Base-by-base conservation (phyloP, 2,329 filamentous ascomycete species). In the Colletotrichum lupini region DNA sequence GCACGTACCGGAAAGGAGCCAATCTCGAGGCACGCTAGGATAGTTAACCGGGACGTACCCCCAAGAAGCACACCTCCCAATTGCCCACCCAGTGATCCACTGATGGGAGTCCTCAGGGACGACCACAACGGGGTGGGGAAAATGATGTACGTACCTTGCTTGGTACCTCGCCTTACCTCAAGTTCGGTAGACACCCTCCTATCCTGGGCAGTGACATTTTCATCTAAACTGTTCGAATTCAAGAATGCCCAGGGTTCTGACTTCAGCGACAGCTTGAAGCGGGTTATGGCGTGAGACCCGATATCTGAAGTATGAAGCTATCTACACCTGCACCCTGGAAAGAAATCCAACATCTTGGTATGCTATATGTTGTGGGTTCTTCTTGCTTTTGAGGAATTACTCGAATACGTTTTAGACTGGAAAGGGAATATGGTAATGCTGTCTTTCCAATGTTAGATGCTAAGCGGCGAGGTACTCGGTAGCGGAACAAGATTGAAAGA, bases 1-100 rank as follows among this genome's bases (percentile, higher is more conserved):
- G 58, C 53, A 73, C 66, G 66, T 73, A 73, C 55, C 26, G 7
- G 32, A 5, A 37, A 22, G 4, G 42, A 26, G 14, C 46, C 59
- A 52, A 49, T 61, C 59, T 14, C 16, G 28, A 61, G 60, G 19
- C 42, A 68, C 57, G 62, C 19, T 49, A 22, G 19, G 42, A 22
- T 49, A 46, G 37, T 6, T 46, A n/a, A 5, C 42, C 42, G 19
- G 42, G 42, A 49, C 42, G 8, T 49, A n/a, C 16, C 42, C 42
- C 42, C 42, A 46, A 46, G 42, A n/a, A 46, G 42, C 42, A 19
- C 42, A 49, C 19, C 42, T 46, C 3, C 42, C 19, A 3, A 49
- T 49, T n/a, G 42, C 19, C 42, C 16, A 49, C 19, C 42, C 42
- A 49, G 6, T 49, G 42, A 49, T n/a, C 42, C 42, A 49, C 42